Evolutionary conservation across 2,329 filamentous ascomycete species (phyloP).

Genomic region (Lasiodiplodia sp.): DNA sequence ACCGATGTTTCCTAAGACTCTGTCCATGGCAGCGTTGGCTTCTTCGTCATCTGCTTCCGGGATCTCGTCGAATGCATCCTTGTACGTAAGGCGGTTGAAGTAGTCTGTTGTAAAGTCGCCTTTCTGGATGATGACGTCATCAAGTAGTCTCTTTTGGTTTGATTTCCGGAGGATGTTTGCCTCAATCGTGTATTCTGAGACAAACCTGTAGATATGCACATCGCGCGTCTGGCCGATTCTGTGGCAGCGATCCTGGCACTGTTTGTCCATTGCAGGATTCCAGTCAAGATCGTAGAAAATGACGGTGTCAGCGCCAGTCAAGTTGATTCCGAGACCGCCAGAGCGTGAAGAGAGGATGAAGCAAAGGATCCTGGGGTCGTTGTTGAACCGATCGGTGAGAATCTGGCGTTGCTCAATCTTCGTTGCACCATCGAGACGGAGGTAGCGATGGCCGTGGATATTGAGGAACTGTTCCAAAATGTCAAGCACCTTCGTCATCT

Average conservation of each 20-base stretch:
- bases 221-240: constrained; percentile 97
- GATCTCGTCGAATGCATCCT: constrained; percentile 69
- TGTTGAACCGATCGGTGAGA: constrained; percentile 95
- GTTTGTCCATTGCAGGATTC: constrained; percentile 99
- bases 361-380: constrained; percentile 87
- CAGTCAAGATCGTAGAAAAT: constrained; percentile 99
- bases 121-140: constrained; percentile 98
- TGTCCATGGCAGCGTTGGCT: constrained; percentile 83
- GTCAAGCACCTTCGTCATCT: constrained; percentile 98
- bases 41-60: constrained; percentile 39
- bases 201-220: constrained; percentile 88
- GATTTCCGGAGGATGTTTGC: constrained; percentile 97
- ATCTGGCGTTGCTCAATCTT: constrained; percentile 96
- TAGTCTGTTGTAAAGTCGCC: constrained; percentile 98
- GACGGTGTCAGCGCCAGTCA: constrained; percentile 95
- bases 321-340: constrained; percentile 92
- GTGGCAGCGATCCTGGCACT: constrained; percentile 96
- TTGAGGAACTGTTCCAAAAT: constrained; percentile 98
- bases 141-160: constrained; percentile 96
- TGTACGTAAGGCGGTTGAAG: constrained; percentile 77
- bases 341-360: constrained; percentile 97
- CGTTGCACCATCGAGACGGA: constrained; percentile 94
- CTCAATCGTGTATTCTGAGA: constrained; percentile 78
- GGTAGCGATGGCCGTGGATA: constrained; percentile 95
- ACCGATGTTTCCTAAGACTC: constrained; percentile 68